Percentiles rank a stretch among this genome's conserved stretches.
Conservation (phyloP, 2,329 filamentous ascomycete species). For the Curvularia sp. region DNA sequence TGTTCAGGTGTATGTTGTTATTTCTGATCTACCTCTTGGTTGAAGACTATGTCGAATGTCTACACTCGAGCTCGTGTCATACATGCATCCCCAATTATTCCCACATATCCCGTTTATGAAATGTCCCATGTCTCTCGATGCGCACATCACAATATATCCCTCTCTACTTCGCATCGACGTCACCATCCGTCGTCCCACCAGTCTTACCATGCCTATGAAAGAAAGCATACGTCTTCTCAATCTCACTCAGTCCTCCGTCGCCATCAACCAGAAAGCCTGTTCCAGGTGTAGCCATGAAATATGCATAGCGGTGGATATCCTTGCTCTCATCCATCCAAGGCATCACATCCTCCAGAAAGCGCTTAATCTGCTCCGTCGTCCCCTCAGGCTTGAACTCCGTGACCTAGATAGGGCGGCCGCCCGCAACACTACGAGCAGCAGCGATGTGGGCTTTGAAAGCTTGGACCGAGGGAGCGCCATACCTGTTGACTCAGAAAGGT, state of each 20-base stretch:
- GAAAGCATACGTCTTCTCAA: conserved; percentile 17
- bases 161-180: background rate
- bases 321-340: conserved; percentile 42
- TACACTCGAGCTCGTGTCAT: too few species aligned
- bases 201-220: background rate
- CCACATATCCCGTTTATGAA: background rate
- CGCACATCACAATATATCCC: background rate
- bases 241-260: conserved; percentile 22
- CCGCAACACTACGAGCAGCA: conserved; percentile 53
- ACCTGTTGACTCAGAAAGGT: conserved; percentile 15
- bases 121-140: background rate
- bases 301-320: conserved; percentile 45
- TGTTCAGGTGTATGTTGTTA: background rate
- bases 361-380: conserved; percentile 24
- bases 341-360: conserved; percentile 39
- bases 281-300: conserved; percentile 30
- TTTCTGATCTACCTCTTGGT: too few species aligned
- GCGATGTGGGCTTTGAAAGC: conserved; percentile 50
- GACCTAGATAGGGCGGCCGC: conserved; percentile 56
- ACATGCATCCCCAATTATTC: too few species aligned
- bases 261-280: conserved; percentile 27
- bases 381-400: conserved; percentile 44
- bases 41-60: too few species aligned
- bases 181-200: background rate
- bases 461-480: conserved; percentile 30